Conservation (phyloP, 345 rosid genomes). For the Citrus maxima region DNA sequence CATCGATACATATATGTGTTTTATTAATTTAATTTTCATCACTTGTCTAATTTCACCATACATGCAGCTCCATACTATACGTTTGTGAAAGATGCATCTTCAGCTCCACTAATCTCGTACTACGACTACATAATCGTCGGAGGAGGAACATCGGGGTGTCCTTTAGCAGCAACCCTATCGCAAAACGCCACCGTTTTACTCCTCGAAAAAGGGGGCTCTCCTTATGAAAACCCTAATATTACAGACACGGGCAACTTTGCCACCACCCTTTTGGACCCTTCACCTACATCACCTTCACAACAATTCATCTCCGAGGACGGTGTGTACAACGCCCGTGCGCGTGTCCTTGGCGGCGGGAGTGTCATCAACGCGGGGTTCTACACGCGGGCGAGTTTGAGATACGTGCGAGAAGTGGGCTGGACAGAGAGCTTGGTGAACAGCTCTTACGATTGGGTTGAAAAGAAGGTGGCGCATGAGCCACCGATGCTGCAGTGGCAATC, state of each 20-base stretch:
- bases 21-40: background rate
- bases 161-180: constrained; percentile 78
- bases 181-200: constrained; percentile 56
- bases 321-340: constrained; percentile 68
- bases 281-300: constrained; percentile 59
- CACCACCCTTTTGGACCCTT: constrained; percentile 33
- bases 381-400: constrained; percentile 47
- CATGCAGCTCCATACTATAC: constrained; percentile 48
- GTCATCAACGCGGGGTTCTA: constrained; percentile 80
- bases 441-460: constrained; percentile 78
- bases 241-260: constrained; percentile 43
- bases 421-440: constrained; percentile 35
- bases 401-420: constrained; percentile 52
- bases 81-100: constrained; percentile 59
- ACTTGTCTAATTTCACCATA: background rate
- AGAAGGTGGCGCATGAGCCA: constrained; percentile 58
- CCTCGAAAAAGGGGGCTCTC: constrained; percentile 81
- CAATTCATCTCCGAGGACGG: constrained; percentile 74
- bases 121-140: constrained; percentile 78
- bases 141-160: constrained; percentile 86
- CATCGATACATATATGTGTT: too few relatives aligned
- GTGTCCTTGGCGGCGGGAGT: constrained; percentile 87
- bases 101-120: constrained; percentile 42
- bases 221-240: constrained; percentile 45
- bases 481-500: constrained; percentile 61